Percentiles rank a stretch among this genome's conserved stretches.
Evolutionary conservation across 768 basidiomycete species (phyloP).

Genomic region (Panaeolus papilionaceus): DNA sequence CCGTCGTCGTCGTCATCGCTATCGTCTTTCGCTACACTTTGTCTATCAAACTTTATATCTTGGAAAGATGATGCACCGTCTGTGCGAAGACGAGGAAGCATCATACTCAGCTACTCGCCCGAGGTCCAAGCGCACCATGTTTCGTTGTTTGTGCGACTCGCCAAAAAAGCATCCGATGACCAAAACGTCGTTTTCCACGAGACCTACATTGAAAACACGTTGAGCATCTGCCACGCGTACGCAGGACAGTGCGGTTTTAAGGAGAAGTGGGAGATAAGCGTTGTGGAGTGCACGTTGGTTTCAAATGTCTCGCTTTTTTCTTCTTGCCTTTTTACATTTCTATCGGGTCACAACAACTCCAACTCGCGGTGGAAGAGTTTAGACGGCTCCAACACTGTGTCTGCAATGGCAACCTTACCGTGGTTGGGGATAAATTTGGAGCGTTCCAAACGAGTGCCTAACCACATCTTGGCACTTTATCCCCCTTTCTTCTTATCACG

Average conservation of each 20-base stretch:
- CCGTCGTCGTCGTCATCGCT: conserved; percentile 18
- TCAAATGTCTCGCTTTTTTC: neutral
- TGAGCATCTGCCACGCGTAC: neutral
- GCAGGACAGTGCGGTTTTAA: neutral
- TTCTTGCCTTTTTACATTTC: neutral
- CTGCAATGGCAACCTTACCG: neutral
- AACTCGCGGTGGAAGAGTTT: neutral
- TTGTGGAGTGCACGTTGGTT: neutral
- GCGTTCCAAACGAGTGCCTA: neutral
- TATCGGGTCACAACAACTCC: neutral
- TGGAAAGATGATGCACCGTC: neutral
- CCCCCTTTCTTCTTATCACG: conserved; percentile 7
- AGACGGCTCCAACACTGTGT: neutral
- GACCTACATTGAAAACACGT: conserved; percentile 5
- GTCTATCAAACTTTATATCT: neutral
- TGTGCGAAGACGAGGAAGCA: conserved; percentile 1
- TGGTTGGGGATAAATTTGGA: neutral
- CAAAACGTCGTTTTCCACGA: neutral
- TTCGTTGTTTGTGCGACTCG: conserved; percentile 5
- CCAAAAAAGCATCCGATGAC: conserved; percentile 5
- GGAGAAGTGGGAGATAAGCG: neutral
- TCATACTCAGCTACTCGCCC: conserved; percentile 12
- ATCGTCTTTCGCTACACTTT: conserved; percentile 15
- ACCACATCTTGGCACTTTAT: conserved; percentile 7
- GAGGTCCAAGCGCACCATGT: conserved; percentile 11